These are phyloP conservation scores for Penicillium janthinellum DNA, from an alignment of 2,329 filamentous ascomycete genomes.

Conservation along the genomic window DNA sequence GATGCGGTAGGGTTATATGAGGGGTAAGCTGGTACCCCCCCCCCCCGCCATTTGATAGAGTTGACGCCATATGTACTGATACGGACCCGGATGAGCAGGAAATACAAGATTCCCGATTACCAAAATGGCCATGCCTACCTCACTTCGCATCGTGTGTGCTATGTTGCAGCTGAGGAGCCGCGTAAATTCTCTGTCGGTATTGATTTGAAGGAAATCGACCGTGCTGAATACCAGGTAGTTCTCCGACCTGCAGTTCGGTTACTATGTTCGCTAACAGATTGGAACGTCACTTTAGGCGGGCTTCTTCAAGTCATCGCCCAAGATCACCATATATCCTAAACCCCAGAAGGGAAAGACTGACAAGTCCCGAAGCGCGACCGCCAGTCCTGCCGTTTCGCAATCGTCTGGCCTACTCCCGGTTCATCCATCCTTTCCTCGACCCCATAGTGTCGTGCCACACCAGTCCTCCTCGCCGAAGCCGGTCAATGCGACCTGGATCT, in stretches of 20 bases:
- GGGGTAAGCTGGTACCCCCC: slow-evolving; percentile 64
- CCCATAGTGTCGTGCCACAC: slow-evolving; percentile 35
- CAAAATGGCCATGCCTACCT: slow-evolving; percentile 96
- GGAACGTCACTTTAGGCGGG: slow-evolving; percentile 62
- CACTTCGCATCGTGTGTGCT: slow-evolving; percentile 93
- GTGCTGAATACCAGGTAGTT: slow-evolving; percentile 81
- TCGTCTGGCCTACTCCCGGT: slow-evolving; percentile 37
- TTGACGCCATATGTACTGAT: slow-evolving; percentile 21
- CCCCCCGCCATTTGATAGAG: neutral
- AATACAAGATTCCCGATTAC: slow-evolving; percentile 90
- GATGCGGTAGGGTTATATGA: slow-evolving; percentile 97
- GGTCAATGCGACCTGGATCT: slow-evolving; percentile 81
- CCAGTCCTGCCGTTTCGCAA: slow-evolving; percentile 30
- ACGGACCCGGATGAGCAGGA: slow-evolving; percentile 56
- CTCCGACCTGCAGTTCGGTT: neutral
- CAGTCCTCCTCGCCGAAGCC: slow-evolving; percentile 40
- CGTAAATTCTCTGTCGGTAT: slow-evolving; percentile 81
- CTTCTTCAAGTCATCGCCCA: slow-evolving; percentile 92
- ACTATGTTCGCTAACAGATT: neutral
- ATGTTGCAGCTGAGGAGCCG: slow-evolving; percentile 86
- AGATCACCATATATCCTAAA: slow-evolving; percentile 87
- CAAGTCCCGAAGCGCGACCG: slow-evolving; percentile 56
- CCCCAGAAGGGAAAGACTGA: slow-evolving; percentile 65
- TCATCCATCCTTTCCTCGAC: slow-evolving; percentile 34
- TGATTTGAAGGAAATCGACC: slow-evolving; percentile 87